phyloP scores from a whole-genome alignment of 495 filamentous ascomycete genomes.

The Aspergillus egyptiacus region DNA sequence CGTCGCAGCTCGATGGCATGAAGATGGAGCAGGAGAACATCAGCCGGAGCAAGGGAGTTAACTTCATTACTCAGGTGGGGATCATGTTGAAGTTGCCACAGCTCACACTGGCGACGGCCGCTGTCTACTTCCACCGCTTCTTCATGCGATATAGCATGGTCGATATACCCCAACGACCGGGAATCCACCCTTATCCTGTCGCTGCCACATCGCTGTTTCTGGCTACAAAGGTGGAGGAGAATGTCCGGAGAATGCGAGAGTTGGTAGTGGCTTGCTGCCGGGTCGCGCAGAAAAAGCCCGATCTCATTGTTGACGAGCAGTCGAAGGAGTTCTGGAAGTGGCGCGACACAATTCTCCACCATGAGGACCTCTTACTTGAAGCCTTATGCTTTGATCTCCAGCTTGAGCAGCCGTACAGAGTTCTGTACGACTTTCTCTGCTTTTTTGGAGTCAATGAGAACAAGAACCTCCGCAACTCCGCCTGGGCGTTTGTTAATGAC shows the following conservation, averaged over 20 bases:
- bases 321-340: conserved; percentile 96
- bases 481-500: conserved; percentile 92
- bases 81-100: conserved; percentile 90
- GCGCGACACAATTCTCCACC: conserved; percentile 83
- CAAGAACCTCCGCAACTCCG: conserved; percentile 69
- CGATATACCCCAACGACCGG: conserved; percentile 49
- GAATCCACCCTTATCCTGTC: conserved; percentile 83
- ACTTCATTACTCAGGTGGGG: conserved; percentile 92
- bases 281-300: conserved; percentile 87
- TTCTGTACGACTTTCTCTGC: conserved; percentile 69
- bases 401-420: conserved; percentile 75
- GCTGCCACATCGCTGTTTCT: conserved; percentile 87
- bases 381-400: conserved; percentile 89
- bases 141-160: conserved; percentile 84
- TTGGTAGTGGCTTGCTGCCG: conserved; percentile 87
- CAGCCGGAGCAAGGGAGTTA: conserved; percentile 80
- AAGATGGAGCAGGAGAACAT: conserved; percentile 65
- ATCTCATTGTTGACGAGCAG: conserved; percentile 84
- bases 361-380: conserved; percentile 90
- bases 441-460: conserved; percentile 64
- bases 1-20: conserved; percentile 80
- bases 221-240: conserved; percentile 94
- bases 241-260: conserved; percentile 87
- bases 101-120: conserved; percentile 84
- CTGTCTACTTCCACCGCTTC: conserved; percentile 89